Evolutionary conservation across 352 stramenopile genomes (phyloP).

Genomic region (Phytophthora citrophthora): DNA sequence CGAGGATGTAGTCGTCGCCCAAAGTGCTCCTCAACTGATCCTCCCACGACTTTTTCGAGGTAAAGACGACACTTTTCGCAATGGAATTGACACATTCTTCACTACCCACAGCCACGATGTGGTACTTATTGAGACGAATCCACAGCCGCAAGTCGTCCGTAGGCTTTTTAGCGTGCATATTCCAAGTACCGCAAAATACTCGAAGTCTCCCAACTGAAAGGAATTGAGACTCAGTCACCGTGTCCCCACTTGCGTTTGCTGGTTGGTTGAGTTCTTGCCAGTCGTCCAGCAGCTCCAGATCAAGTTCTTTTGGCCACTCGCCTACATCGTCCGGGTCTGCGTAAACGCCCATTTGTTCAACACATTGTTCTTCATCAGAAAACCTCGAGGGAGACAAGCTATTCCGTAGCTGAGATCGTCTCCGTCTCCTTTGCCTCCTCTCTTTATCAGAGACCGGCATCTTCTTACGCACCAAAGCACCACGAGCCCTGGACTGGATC

Average conservation of each 20-base stretch:
- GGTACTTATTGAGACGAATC: conserved; percentile 82
- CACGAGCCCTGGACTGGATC: conserved; percentile 53
- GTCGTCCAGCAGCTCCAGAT: conserved; percentile 53
- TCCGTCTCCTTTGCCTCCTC: conserved; percentile 14
- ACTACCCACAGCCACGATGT: conserved; percentile 89
- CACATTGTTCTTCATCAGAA: neutral
- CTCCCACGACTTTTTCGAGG: conserved; percentile 89
- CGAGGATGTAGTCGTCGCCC: conserved; percentile 85
- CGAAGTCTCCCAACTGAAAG: conserved; percentile 52
- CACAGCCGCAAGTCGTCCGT: conserved; percentile 65
- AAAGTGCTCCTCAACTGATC: conserved; percentile 61
- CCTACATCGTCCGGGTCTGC: conserved; percentile 31
- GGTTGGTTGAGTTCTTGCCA: conserved; percentile 62
- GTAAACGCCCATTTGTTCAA: conserved; percentile 19
- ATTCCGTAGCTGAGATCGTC: conserved; percentile 1
- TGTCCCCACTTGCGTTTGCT: conserved; percentile 23
- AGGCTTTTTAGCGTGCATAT: conserved; percentile 82
- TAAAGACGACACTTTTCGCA: conserved; percentile 93
- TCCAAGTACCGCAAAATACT: conserved; percentile 88
- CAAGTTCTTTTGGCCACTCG: conserved; percentile 60
- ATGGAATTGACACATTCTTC: conserved; percentile 96
- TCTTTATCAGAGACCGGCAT: conserved; percentile 24
- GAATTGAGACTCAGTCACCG: conserved; percentile 46
- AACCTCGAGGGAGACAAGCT: neutral
- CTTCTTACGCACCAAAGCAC: conserved; percentile 40